Conservation (phyloP, 164 flowering plant genomes). For the Platanus orientalis region DNA sequence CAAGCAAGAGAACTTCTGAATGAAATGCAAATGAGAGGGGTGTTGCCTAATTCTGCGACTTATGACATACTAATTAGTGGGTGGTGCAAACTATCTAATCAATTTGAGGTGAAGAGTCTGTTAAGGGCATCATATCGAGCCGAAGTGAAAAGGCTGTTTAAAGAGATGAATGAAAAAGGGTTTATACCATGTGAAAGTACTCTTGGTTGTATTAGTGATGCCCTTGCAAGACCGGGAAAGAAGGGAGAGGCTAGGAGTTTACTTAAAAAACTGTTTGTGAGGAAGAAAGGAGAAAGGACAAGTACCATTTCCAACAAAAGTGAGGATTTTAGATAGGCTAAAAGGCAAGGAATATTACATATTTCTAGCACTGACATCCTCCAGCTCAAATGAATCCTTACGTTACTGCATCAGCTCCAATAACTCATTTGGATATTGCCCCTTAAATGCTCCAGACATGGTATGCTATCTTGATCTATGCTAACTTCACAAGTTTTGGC, state of each 20-base stretch:
- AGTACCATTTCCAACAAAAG: slow-evolving; percentile 2
- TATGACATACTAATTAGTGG: slow-evolving; percentile 79
- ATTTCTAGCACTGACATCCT: background rate
- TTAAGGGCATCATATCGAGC: slow-evolving; percentile 29
- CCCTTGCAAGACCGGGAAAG: slow-evolving; percentile 49
- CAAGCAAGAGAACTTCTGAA: slow-evolving; percentile 82
- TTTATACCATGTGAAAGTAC: slow-evolving; percentile 51
- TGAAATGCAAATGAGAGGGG: slow-evolving; percentile 77
- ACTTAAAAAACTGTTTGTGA: slow-evolving; percentile 30
- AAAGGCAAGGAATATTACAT: background rate
- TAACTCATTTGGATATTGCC: too few relatives aligned
- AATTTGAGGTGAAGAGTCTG: slow-evolving; percentile 31
- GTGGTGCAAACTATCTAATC: slow-evolving; percentile 63
- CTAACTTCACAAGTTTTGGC: too few relatives aligned
- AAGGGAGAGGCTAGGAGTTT: slow-evolving; percentile 34
- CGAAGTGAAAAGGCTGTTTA: slow-evolving; percentile 54
- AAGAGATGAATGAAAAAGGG: slow-evolving; percentile 60
- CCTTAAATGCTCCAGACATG: too few relatives aligned
- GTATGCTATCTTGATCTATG: too few relatives aligned
- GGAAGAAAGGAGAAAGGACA: slow-evolving; percentile 13
- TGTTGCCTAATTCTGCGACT: slow-evolving; percentile 62
- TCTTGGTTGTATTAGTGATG: slow-evolving; percentile 32
- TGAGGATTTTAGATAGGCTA: slow-evolving; percentile 1
- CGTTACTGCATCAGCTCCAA: background rate
- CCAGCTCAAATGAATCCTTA: background rate